Conservation (phyloP, 1,139 yeast species). For the Lodderomyces metapsilosis region DNA sequence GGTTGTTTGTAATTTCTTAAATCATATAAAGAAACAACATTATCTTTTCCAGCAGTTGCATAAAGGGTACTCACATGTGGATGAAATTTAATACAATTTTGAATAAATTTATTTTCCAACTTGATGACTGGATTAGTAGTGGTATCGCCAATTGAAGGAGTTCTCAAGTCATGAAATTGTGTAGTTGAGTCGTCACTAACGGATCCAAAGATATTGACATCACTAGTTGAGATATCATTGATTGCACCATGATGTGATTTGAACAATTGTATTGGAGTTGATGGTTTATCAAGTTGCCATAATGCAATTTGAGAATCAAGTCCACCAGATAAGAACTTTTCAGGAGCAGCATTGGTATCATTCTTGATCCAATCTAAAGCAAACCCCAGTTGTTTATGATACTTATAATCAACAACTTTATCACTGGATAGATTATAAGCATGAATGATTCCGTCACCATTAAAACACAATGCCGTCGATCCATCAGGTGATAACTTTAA, state of each 20-base stretch:
- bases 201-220: constrained; percentile 56
- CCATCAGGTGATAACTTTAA: constrained; percentile 38
- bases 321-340: constrained; percentile 59
- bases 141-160: constrained; percentile 16
- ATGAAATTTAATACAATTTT: constrained; percentile 51
- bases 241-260: constrained; percentile 50
- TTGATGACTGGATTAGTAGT: constrained; percentile 43
- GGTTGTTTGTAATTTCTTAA: constrained; percentile 48
- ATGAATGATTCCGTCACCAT: constrained; percentile 49
- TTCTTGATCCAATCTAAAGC: constrained; percentile 64
- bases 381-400: constrained; percentile 67
- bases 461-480: constrained; percentile 46
- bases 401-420: constrained; percentile 43
- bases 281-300: constrained; percentile 57
- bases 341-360: constrained; percentile 14
- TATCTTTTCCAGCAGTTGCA: constrained; percentile 57
- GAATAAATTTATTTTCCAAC: constrained; percentile 43
- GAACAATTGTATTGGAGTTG: constrained; percentile 44
- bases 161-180: constrained; percentile 65
- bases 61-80: constrained; percentile 43
- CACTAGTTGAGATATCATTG: constrained; percentile 59
- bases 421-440: constrained; percentile 32
- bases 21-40: constrained; percentile 49
- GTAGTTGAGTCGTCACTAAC: constrained; percentile 72
- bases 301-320: constrained; percentile 66